phyloP scores from a whole-genome alignment of 805 yeast species.

The Candida lessepsii region DNA sequence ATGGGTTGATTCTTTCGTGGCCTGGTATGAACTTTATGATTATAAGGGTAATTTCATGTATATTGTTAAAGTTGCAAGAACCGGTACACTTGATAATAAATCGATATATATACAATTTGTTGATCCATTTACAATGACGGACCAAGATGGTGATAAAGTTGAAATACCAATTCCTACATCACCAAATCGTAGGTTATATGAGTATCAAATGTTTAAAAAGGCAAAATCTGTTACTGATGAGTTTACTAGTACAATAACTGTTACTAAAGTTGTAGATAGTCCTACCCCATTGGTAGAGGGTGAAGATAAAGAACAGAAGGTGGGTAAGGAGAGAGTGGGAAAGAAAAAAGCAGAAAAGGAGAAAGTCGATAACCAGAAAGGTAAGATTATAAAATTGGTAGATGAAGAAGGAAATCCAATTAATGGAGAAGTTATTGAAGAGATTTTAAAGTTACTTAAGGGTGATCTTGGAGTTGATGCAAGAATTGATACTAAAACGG shows the following conservation, averaged over 20 bases:
- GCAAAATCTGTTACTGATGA: too few species aligned
- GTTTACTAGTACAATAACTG: slow-evolving; percentile 1
- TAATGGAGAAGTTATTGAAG: neutral
- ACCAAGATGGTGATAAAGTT: slow-evolving; percentile 30
- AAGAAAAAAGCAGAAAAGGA: neutral
- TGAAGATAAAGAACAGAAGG: neutral
- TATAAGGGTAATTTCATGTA: slow-evolving; percentile 28
- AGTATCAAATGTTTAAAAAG: slow-evolving; percentile 4
- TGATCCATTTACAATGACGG: slow-evolving; percentile 31
- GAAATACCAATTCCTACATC: slow-evolving; percentile 15
- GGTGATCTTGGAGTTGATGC: neutral
- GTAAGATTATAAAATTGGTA: neutral
- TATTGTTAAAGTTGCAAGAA: slow-evolving; percentile 25
- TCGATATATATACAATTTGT: slow-evolving; percentile 21
- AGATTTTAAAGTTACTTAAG: neutral
- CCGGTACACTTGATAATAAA: slow-evolving; percentile 18
- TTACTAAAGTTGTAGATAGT: neutral
- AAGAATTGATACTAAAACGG: too few species aligned
- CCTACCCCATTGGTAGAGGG: neutral
- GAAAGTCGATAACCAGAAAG: neutral
- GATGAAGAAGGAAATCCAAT: slow-evolving; percentile 2
- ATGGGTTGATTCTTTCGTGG: slow-evolving; percentile 32
- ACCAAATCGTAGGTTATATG: slow-evolving; percentile 6
- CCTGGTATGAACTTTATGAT: slow-evolving; percentile 40
- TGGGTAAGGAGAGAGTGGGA: neutral